Evolutionary conservation across 2,329 filamentous ascomycete species (phyloP).

Genomic region (Drechslerella coelobrocha): DNA sequence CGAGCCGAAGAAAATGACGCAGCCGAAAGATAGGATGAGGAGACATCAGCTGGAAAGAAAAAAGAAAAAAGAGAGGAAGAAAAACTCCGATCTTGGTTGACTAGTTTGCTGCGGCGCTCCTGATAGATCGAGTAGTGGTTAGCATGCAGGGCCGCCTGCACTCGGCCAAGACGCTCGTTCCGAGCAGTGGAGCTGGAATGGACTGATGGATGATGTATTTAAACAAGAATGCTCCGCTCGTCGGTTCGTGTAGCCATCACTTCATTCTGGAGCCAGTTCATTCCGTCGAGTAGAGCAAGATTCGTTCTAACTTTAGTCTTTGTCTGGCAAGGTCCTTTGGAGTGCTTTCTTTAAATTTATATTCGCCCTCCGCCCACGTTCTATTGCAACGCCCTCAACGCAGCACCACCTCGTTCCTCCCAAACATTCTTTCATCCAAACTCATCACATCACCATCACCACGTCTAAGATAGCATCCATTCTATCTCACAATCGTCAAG

Average conservation of each 20-base stretch:
- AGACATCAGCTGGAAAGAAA: slow-evolving; percentile 2
- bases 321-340: background rate
- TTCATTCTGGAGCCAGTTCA: background rate
- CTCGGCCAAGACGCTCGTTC: background rate
- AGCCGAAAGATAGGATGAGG: slow-evolving; percentile 7
- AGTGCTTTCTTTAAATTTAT: background rate
- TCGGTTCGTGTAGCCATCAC: background rate
- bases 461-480: background rate
- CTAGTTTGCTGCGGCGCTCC: slow-evolving; percentile 1
- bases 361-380: background rate
- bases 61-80: too few relatives aligned
- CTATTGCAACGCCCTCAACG: background rate
- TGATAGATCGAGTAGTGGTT: background rate
- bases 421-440: slow-evolving; percentile 2
- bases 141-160: slow-evolving; percentile 2
- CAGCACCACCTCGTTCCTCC: background rate
- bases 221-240: slow-evolving; percentile 9
- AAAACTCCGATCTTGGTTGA: slow-evolving; percentile 1
- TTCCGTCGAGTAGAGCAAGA: background rate
- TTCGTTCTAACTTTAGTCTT: background rate
- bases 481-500: background rate
- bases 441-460: background rate
- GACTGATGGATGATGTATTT: background rate
- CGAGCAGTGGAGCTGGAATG: background rate
- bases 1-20: slow-evolving; percentile 16